Conservation (phyloP, 2,329 filamentous ascomycete genomes). For the Neonectria faginata region DNA sequence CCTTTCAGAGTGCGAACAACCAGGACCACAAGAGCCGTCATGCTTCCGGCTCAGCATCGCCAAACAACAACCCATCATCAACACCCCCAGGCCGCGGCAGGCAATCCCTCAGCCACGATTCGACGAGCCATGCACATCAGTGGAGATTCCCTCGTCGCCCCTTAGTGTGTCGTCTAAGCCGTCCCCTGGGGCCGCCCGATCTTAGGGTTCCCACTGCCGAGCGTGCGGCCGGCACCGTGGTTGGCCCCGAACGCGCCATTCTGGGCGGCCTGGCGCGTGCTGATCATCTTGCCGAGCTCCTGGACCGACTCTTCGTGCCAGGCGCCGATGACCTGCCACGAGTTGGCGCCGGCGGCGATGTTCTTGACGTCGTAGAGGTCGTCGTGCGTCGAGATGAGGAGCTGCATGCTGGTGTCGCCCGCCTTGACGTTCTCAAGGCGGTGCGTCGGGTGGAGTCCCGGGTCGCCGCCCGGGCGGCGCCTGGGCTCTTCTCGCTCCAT, state of each 20-base stretch:
- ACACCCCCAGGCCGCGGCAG: too few relatives aligned
- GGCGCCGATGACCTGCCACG: slow-evolving; percentile 39
- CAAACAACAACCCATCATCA: too few relatives aligned
- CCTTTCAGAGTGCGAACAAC: too few relatives aligned
- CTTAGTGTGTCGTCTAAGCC: too few relatives aligned
- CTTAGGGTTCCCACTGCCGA: background rate
- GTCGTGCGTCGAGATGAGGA: slow-evolving; percentile 39
- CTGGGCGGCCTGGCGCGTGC: slow-evolving; percentile 4
- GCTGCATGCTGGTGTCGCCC: slow-evolving; percentile 35
- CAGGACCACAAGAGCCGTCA: too few relatives aligned
- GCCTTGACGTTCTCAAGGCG: slow-evolving; percentile 21
- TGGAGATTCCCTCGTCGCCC: background rate
- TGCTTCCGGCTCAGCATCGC: too few relatives aligned
- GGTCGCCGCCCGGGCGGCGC: background rate
- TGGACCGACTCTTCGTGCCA: slow-evolving; percentile 29
- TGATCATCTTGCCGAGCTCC: slow-evolving; percentile 19
- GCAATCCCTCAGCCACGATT: too few relatives aligned
- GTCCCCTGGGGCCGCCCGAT: background rate
- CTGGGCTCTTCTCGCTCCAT: background rate
- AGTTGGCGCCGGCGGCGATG: slow-evolving; percentile 23
- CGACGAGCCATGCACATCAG: background rate
- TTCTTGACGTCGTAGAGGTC: slow-evolving; percentile 35
- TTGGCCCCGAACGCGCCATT: background rate
- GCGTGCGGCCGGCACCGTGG: slow-evolving; percentile 15
- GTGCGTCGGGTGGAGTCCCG: slow-evolving; percentile 5